These are phyloP conservation scores for Aspergillus asperescens DNA, from an alignment of 495 filamentous ascomycete species.

Conservation along the genomic window DNA sequence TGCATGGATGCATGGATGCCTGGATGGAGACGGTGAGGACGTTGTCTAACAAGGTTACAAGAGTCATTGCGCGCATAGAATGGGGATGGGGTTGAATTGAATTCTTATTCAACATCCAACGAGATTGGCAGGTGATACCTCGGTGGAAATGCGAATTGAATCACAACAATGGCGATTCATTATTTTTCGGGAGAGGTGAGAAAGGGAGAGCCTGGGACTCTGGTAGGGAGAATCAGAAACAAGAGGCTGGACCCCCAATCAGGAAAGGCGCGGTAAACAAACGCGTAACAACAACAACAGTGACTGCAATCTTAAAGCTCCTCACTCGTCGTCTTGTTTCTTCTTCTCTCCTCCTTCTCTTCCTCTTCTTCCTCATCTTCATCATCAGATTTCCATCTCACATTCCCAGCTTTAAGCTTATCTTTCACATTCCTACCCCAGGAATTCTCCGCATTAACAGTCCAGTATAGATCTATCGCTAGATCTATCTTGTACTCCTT, in stretches of 20 bases:
- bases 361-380: constrained; percentile 16
- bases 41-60: not conserved
- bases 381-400: constrained; percentile 17
- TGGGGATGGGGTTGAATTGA: not conserved
- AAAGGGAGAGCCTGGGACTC: not conserved
- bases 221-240: not conserved
- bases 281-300: constrained; percentile 21
- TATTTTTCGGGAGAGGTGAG: not conserved
- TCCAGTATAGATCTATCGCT: constrained; percentile 20
- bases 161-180: not conserved
- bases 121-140: not conserved
- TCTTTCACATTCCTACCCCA: constrained; percentile 22
- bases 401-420: constrained; percentile 22
- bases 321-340: no score
- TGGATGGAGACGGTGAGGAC: not conserved
- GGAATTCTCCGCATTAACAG: constrained; percentile 15
- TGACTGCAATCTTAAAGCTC: constrained; percentile 9
- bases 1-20: constrained; percentile 9
- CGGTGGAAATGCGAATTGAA: not conserved
- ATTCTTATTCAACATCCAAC: no score
- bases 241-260: constrained; percentile 18
- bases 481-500: constrained; percentile 17
- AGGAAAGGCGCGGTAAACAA: constrained; percentile 31
- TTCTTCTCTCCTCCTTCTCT: constrained; percentile 15
- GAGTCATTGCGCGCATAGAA: not conserved